These are phyloP conservation scores for Glebionis coronaria DNA, from an alignment of 129 eudicot genomes.

Conservation along the genomic window DNA sequence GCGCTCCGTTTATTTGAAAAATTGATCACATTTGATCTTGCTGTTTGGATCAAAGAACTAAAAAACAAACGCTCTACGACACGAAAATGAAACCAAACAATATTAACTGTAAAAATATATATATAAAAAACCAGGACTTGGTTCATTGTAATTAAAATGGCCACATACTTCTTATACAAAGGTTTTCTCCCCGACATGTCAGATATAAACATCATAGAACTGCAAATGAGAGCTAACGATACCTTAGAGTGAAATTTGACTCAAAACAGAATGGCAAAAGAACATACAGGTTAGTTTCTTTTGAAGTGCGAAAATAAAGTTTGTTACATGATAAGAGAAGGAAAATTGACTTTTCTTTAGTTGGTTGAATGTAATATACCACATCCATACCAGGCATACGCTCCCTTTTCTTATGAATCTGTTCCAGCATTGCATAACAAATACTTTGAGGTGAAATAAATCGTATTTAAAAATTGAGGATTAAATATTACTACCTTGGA, in stretches of 20 bases:
- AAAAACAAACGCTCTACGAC: conserved; percentile 76
- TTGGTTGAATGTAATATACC: conserved; percentile 82
- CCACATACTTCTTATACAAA: no score
- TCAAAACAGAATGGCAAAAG: no score
- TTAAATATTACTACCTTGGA: no score
- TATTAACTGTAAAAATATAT: conserved; percentile 1
- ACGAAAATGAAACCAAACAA: conserved; percentile 12
- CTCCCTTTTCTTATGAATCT: conserved; percentile 83
- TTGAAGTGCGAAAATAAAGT: not conserved
- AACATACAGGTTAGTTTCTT: no score
- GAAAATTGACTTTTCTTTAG: conserved; percentile 68
- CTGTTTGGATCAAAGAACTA: conserved; percentile 82
- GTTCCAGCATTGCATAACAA: conserved; percentile 89
- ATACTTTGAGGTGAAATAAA: conserved; percentile 16
- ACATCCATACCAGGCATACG: conserved; percentile 91
- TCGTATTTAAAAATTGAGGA: not conserved
- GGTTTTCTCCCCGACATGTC: conserved; percentile 99
- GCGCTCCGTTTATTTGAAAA: no score
- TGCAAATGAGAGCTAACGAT: conserved; percentile 34
- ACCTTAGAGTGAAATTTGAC: no score
- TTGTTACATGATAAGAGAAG: conserved; percentile 10
- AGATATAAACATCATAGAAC: conserved; percentile 83
- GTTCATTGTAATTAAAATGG: not conserved
- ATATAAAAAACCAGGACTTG: conserved; percentile 3
- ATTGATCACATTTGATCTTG: no score